These are phyloP conservation scores for Polytrichum formosum DNA, from an alignment of 225 moss, liverwort and hornwort genomes.

Conservation along the genomic window DNA sequence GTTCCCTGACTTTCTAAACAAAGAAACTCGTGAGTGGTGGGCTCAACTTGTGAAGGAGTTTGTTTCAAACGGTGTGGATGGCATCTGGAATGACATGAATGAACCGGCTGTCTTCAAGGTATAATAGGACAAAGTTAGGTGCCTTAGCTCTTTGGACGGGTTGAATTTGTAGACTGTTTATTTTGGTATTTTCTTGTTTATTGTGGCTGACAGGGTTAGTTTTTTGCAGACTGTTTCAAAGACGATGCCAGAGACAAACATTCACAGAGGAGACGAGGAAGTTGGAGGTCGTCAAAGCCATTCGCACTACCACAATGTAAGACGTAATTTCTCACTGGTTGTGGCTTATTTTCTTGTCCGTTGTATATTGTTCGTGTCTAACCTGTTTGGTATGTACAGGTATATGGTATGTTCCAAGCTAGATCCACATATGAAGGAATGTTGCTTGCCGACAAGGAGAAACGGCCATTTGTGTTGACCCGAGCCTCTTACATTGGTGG, in stretches of 20 bases:
- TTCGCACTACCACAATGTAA: slow-evolving; percentile 84
- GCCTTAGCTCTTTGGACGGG: too few species aligned
- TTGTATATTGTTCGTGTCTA: too few species aligned
- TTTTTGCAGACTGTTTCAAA: slow-evolving; percentile 72
- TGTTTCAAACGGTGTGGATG: slow-evolving; percentile 72
- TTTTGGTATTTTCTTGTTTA: not conserved
- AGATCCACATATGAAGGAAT: slow-evolving; percentile 84
- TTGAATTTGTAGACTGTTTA: too few species aligned
- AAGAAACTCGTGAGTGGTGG: slow-evolving; percentile 79
- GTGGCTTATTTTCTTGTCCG: too few species aligned
- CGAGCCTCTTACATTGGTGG: slow-evolving; percentile 78
- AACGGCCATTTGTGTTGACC: slow-evolving; percentile 89
- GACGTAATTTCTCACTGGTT: not conserved
- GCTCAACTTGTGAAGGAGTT: slow-evolving; percentile 72
- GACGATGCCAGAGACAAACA: slow-evolving; percentile 86
- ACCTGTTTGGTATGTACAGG: slow-evolving; percentile 26
- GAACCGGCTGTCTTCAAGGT: slow-evolving; percentile 96
- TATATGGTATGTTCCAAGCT: slow-evolving; percentile 93
- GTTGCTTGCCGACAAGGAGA: slow-evolving; percentile 63
- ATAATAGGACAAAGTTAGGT: too few species aligned
- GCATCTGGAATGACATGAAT: slow-evolving; percentile 99
- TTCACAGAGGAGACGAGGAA: slow-evolving; percentile 81
- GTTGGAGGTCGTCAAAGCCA: slow-evolving; percentile 78
- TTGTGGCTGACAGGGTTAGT: not conserved
- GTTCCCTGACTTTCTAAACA: slow-evolving; percentile 74